Evolutionary conservation across 75 land plant species (phyloP).

Genomic region (Cryptomeria japonica): DNA sequence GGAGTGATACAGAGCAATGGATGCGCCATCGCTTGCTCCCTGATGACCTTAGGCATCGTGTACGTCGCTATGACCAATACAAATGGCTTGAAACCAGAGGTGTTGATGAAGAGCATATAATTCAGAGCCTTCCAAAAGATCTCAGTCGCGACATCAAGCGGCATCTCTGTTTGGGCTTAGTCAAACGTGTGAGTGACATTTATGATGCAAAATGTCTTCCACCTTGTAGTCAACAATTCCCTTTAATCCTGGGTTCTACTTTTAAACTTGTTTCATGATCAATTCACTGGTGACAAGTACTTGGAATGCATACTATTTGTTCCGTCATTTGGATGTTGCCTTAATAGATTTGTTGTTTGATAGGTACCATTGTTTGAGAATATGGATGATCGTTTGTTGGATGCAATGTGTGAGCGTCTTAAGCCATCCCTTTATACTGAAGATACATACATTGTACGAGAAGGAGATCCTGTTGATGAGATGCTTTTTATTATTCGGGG

Average conservation of each 20-base stretch:
- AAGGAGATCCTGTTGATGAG: conserved; percentile 87
- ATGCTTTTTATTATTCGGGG: conserved; percentile 96
- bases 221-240: not conserved
- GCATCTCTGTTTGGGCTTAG: conserved; percentile 71
- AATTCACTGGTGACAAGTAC: not conserved
- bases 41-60: conserved; percentile 43
- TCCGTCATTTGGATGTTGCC: not conserved
- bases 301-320: not conserved
- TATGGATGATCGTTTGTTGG: conserved; percentile 86
- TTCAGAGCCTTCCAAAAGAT: conserved; percentile 58
- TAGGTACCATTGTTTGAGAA: conserved; percentile 82
- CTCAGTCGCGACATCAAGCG: conserved; percentile 70
- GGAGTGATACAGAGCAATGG: conserved; percentile 79
- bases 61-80: conserved; percentile 65
- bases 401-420: conserved; percentile 87
- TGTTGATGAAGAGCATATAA: conserved; percentile 62
- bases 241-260: not conserved
- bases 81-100: conserved; percentile 80
- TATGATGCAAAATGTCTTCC: conserved; percentile 20
- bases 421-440: conserved; percentile 72
- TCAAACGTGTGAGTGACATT: conserved; percentile 57
- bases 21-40: conserved; percentile 73
- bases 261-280: not conserved
- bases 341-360: conserved; percentile 8
- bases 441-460: conserved; percentile 61